These are phyloP conservation scores for Cadophora sp. DNA, from an alignment of 2,329 filamentous ascomycete species.

Conservation along the genomic window DNA sequence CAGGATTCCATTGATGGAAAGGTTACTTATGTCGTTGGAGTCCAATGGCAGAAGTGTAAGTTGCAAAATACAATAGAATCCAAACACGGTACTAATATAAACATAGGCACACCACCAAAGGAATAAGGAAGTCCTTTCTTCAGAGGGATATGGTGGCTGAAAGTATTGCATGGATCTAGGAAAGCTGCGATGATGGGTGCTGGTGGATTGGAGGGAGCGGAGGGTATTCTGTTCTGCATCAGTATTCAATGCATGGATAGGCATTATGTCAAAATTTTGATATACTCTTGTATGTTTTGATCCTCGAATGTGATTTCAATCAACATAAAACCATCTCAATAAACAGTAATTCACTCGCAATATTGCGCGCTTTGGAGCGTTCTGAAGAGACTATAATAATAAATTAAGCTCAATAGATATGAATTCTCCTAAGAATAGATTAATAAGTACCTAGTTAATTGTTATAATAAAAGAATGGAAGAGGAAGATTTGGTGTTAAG, in stretches of 20 bases:
- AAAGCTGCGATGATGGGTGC: background rate
- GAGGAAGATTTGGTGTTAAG: too few species aligned
- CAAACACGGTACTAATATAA: background rate
- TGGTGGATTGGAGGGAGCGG: background rate
- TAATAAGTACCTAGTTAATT: too few species aligned
- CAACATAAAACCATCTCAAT: too few species aligned
- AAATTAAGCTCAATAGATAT: too few species aligned
- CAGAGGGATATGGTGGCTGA: background rate
- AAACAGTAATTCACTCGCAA: too few species aligned
- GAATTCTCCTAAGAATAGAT: too few species aligned
- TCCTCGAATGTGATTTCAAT: too few species aligned
- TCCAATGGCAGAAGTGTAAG: slow-evolving; percentile 48
- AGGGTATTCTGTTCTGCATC: slow-evolving; percentile 1
- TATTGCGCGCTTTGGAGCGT: too few species aligned
- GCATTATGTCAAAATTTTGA: slow-evolving; percentile 36
- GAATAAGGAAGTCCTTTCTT: background rate
- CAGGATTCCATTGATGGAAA: slow-evolving; percentile 58
- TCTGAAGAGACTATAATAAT: too few species aligned
- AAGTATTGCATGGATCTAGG: slow-evolving; percentile 16
- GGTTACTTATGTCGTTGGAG: slow-evolving; percentile 51
- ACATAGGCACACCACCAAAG: slow-evolving; percentile 12
- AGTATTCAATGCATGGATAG: slow-evolving; percentile 14
- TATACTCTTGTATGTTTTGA: slow-evolving; percentile 18
- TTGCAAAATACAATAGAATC: background rate
- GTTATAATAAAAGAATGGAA: too few species aligned